Evolutionary conservation across 495 filamentous ascomycete genomes (phyloP).

Genomic region (Lasiosphaeria ovina): DNA sequence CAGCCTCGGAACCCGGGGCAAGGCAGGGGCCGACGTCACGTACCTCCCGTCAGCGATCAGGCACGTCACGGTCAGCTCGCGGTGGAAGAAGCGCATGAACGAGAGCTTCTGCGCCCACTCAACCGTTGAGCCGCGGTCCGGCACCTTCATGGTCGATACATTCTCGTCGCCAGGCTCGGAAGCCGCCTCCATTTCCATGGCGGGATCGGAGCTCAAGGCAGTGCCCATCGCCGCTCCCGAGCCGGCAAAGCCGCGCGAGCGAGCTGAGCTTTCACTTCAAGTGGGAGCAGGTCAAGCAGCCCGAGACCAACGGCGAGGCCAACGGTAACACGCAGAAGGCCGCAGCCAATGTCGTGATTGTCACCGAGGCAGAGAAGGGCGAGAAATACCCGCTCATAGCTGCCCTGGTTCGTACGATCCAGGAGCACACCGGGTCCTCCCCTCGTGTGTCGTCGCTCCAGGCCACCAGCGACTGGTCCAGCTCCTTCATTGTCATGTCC

Average conservation of each 20-base stretch:
- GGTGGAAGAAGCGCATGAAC: constrained; percentile 27
- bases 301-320: constrained; percentile 14
- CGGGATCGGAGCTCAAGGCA: constrained; percentile 28
- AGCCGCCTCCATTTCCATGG: constrained; percentile 29
- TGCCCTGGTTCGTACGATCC: constrained; percentile 31
- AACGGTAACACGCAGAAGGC: constrained; percentile 12
- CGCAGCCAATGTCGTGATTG: constrained; percentile 31
- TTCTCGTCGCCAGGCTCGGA: constrained; percentile 30
- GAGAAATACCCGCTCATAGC: constrained; percentile 37
- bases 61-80: constrained; percentile 27
- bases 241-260: constrained; percentile 26
- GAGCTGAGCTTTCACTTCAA: constrained; percentile 43
- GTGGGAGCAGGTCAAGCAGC: constrained; percentile 36
- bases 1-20: constrained; percentile 19
- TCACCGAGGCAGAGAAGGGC: constrained; percentile 36
- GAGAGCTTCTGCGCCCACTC: constrained; percentile 33
- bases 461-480: constrained; percentile 23
- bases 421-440: constrained; percentile 29
- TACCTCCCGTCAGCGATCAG: constrained; percentile 30
- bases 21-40: constrained; percentile 6
- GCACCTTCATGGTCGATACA: constrained; percentile 30
- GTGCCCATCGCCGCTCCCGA: constrained; percentile 10
- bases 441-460: constrained; percentile 29
- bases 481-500: constrained; percentile 32
- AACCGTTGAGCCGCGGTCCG: constrained; percentile 22